Evolutionary conservation across 1,139 yeast species (phyloP), one percentile per base, ranked within the genome.

Genomic region (Yamadazyma sp.): DNA sequence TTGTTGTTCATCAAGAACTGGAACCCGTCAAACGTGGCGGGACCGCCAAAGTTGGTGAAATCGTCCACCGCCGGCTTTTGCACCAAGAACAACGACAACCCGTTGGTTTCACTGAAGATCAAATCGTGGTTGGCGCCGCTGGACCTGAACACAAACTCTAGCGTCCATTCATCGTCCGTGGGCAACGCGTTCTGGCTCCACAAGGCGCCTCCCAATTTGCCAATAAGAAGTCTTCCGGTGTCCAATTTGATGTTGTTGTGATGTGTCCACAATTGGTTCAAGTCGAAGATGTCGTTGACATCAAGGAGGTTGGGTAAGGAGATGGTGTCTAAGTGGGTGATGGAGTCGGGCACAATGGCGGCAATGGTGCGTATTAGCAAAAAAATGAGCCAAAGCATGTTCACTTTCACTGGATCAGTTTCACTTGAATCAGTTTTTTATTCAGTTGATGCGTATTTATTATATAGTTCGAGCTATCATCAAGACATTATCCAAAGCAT

Each of bases 71-170:
- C 51, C 18, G 64, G 58, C 23, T 58, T 58, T 1, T 47, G 47
- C 6, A 55, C 51, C 16, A 81, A 50, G 77, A 82, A 81, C 32
- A 81, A 59, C 1, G 80, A 63, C 24, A 79, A 53, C 0, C 82
- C 83, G 44, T 81, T 78, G 7, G 51, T 42, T 16, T 58, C 60
- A 28, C 44, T 46, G 44, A 47, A 68, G n/a, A 47, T 42, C 24
- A 57, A 50, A 44, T 67, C 72, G 10, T 49, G 47, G 4, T 47
- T 43, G 3, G 53, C 53, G 3, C 85, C 85, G 5, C 76, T 56
- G 32, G 85, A 77, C 58, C 91, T 73, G 48, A 83, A 73, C 2
- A 82, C 74, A 36, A 77, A 55, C 50, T 83, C 89, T 10, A 79
- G 49, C 0, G 88, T 78, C 73, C 85, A 82, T 30, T 77, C 75